Evolutionary conservation across 2,329 filamentous ascomycete species (phyloP).

Genomic region (Rachicladosporium sp.): DNA sequence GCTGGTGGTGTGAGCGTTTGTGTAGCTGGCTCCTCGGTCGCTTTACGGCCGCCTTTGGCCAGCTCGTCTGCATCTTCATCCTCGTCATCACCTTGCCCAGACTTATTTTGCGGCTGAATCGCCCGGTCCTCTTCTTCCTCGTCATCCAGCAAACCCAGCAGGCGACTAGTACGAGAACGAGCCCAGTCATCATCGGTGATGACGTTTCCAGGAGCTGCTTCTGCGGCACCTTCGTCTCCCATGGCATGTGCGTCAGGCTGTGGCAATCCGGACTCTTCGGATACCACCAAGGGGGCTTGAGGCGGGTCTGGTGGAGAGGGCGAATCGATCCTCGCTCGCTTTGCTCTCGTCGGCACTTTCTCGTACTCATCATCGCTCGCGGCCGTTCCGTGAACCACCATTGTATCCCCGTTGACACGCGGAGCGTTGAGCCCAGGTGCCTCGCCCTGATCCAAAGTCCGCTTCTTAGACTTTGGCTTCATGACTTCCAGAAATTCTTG

Average conservation of each 20-base stretch:
- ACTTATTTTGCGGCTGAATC: neutral
- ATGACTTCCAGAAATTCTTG: slow-evolving; percentile 79
- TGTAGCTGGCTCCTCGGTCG: neutral
- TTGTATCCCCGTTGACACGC: slow-evolving; percentile 9
- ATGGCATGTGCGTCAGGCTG: neutral
- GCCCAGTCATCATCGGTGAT: slow-evolving; percentile 83
- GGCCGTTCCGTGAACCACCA: neutral
- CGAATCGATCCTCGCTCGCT: slow-evolving; percentile 15
- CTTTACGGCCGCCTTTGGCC: slow-evolving; percentile 5
- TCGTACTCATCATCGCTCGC: slow-evolving; percentile 60
- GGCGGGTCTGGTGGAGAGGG: slow-evolving; percentile 1
- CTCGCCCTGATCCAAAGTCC: slow-evolving; percentile 5
- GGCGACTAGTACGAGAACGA: slow-evolving; percentile 71
- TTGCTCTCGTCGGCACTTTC: slow-evolving; percentile 39
- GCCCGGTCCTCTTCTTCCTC: slow-evolving; percentile 36
- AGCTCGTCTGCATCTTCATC: slow-evolving; percentile 13
- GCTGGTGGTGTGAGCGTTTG: slow-evolving; percentile 17
- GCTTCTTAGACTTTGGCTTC: slow-evolving; percentile 44
- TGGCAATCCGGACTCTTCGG: neutral
- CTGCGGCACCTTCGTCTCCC: no score
- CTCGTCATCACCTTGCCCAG: neutral
- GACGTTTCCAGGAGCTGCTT: slow-evolving; percentile 12
- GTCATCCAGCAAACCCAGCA: slow-evolving; percentile 73
- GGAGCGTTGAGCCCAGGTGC: neutral
- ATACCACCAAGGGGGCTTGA: neutral